Conservation (phyloP, 371 early-diverging fungal species). For the Catenaria anguillulae region DNA sequence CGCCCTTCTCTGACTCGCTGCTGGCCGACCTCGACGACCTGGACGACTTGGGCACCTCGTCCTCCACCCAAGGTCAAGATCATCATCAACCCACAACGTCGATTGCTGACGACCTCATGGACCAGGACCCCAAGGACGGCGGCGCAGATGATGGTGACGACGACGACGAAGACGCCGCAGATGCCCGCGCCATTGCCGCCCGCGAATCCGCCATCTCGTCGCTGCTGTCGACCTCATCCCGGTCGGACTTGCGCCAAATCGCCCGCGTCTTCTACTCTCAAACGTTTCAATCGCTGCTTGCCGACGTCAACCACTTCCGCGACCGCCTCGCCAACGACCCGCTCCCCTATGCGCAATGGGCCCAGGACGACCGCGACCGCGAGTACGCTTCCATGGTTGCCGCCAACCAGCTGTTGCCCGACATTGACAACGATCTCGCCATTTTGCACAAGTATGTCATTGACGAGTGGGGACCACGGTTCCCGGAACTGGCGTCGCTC, state of each 20-base stretch:
- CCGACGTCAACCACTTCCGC: neutral
- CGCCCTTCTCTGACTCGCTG: too few species aligned
- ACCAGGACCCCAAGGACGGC: conserved; percentile 16
- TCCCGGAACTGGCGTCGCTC: conserved; percentile 81
- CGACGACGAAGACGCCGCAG: conserved; percentile 9
- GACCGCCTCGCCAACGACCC: neutral
- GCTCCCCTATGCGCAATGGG: conserved; percentile 15
- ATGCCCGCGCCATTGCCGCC: conserved; percentile 11
- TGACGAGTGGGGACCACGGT: conserved; percentile 73
- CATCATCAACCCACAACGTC: conserved; percentile 13
- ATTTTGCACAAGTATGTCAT: conserved; percentile 76
- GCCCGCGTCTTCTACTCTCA: conserved; percentile 17
- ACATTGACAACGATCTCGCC: conserved; percentile 75
- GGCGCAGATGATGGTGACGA: conserved; percentile 25
- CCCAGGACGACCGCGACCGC: conserved; percentile 35
- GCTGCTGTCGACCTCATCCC: conserved; percentile 13
- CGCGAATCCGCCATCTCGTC: conserved; percentile 15
- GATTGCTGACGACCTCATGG: conserved; percentile 22
- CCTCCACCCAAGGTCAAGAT: neutral
- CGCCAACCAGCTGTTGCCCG: conserved; percentile 69
- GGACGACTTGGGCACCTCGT: neutral
- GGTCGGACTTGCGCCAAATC: conserved; percentile 11
- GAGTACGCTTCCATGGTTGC: conserved; percentile 77
- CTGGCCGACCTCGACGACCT: conserved; percentile 8
- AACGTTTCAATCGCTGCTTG: neutral